Percentiles rank a stretch among this genome's conserved stretches.
These are phyloP conservation scores for Penicillium sp. DNA, from an alignment of 2,329 filamentous ascomycete species.

Conservation along the genomic window DNA sequence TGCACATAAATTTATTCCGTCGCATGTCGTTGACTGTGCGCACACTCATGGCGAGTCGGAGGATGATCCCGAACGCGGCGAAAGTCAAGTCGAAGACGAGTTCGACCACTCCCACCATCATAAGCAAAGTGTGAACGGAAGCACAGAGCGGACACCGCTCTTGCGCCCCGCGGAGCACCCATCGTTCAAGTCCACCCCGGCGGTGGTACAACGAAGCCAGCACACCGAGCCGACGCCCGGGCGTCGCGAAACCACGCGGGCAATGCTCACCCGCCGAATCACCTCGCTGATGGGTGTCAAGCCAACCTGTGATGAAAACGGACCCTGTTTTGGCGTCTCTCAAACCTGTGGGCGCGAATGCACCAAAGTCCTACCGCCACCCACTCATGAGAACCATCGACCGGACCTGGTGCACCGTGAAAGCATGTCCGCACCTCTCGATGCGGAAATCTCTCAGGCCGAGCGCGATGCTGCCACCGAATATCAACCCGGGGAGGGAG, in stretches of 20 bases:
- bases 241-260: slow-evolving; percentile 34
- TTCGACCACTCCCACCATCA: slow-evolving; percentile 16
- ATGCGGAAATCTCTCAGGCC: slow-evolving; percentile 13
- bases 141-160: slow-evolving; percentile 35
- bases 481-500: slow-evolving; percentile 1
- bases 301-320: slow-evolving; percentile 57
- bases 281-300: slow-evolving; percentile 54
- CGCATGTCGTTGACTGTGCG: slow-evolving; percentile 52
- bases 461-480: slow-evolving; percentile 5
- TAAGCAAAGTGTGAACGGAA: slow-evolving; percentile 5
- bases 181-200: slow-evolving; percentile 26
- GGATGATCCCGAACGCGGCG: slow-evolving; percentile 36
- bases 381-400: slow-evolving; percentile 18
- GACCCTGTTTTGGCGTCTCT: slow-evolving; percentile 63
- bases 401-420: slow-evolving; percentile 17
- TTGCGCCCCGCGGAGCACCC: slow-evolving; percentile 17
- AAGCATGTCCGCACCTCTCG: slow-evolving; percentile 19
- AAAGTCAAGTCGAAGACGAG: slow-evolving; percentile 23
- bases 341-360: slow-evolving; percentile 64
- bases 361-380: slow-evolving; percentile 48
- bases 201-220: slow-evolving; percentile 17
- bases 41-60: slow-evolving; percentile 46
- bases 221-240: slow-evolving; percentile 11
- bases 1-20: slow-evolving; percentile 51
- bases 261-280: slow-evolving; percentile 43